Evolutionary conservation across 2,329 filamentous ascomycete genomes (phyloP).

Genomic region (Chaetomiaceae sp.): DNA sequence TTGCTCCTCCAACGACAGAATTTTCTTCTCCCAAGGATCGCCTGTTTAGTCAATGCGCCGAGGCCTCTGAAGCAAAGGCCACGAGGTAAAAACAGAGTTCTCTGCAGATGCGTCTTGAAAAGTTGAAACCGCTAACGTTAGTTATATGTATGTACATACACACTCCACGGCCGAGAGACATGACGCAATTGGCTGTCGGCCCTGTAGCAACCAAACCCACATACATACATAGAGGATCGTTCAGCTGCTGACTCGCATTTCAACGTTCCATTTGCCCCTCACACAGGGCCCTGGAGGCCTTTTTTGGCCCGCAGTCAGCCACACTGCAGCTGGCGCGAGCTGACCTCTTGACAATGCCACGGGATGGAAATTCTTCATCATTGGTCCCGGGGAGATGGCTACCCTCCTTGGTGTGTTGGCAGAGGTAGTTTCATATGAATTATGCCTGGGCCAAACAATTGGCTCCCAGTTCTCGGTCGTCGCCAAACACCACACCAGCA

Average conservation of each 20-base stretch:
- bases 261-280: slow-evolving; percentile 2
- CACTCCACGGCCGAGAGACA: too few species aligned
- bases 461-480: slow-evolving; percentile 11
- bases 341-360: slow-evolving; percentile 1
- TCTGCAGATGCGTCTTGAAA: background rate
- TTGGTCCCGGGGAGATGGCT: slow-evolving; percentile 11
- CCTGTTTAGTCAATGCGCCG: background rate
- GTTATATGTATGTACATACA: too few species aligned
- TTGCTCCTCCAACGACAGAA: too few species aligned
- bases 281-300: background rate
- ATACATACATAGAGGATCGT: too few species aligned
- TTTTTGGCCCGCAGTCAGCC: slow-evolving; percentile 1
- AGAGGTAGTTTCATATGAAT: slow-evolving; percentile 24
- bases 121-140: too few species aligned
- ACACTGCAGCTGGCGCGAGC: background rate
- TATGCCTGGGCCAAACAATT: slow-evolving; percentile 15
- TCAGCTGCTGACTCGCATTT: slow-evolving; percentile 10
- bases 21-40: background rate
- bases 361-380: slow-evolving; percentile 8
- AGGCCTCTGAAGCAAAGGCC: background rate
- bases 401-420: slow-evolving; percentile 30
- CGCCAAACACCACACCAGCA: background rate
- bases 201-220: too few species aligned
- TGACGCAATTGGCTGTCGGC: background rate
- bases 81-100: slow-evolving; percentile 1